phyloP scores from a whole-genome alignment of 2,329 filamentous ascomycete genomes.

The Fusarium succisae region DNA sequence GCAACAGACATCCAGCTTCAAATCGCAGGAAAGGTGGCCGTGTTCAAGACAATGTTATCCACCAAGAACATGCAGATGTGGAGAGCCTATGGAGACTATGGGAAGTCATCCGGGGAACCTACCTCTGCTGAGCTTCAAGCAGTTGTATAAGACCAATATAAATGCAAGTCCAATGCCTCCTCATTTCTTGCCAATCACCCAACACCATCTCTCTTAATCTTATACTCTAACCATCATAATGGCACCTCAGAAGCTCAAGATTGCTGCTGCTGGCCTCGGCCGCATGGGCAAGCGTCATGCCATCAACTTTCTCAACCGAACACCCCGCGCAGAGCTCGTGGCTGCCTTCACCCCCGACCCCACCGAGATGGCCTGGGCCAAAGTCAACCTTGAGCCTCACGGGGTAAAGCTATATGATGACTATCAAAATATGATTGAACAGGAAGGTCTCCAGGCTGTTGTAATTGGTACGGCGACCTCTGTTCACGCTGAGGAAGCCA shows the following conservation, averaged over 20 bases:
- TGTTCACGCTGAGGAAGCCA: conserved; percentile 66
- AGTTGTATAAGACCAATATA: background rate
- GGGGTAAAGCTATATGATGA: conserved; percentile 55
- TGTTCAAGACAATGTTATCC: background rate
- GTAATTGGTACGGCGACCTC: conserved; percentile 56
- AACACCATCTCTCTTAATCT: background rate
- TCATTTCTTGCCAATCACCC: background rate
- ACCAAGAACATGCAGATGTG: background rate
- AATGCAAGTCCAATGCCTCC: background rate
- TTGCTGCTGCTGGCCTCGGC: conserved; percentile 60
- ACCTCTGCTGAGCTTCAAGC: background rate
- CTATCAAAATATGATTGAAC: conserved; percentile 58
- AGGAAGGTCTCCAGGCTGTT: conserved; percentile 52
- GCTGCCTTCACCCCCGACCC: conserved; percentile 59
- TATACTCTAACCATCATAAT: background rate
- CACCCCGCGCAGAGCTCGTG: conserved; percentile 58
- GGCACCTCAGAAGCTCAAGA: conserved; percentile 47
- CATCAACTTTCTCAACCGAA: conserved; percentile 56
- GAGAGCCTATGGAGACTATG: background rate
- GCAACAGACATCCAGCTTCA: background rate
- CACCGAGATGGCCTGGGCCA: conserved; percentile 56
- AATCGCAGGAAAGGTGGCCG: background rate
- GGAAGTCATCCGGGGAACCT: background rate
- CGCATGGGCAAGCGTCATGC: conserved; percentile 63
- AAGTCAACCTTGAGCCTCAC: conserved; percentile 53